These are phyloP conservation scores for Cornus florida DNA, from an alignment of 148 eudicot genomes.

Conservation along the genomic window DNA sequence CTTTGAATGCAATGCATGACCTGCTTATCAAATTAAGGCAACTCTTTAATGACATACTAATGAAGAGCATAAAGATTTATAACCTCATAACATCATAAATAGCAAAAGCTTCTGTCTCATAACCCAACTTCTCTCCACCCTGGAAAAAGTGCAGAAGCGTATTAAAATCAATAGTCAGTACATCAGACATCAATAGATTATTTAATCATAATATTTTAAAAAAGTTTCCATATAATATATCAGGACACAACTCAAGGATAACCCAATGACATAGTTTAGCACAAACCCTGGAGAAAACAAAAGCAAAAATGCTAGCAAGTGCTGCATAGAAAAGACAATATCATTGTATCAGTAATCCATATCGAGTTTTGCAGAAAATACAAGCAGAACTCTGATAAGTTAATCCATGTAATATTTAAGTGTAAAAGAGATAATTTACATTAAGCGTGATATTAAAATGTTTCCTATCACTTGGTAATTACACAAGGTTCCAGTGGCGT, in stretches of 20 bases:
- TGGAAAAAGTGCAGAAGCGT: constrained; percentile 25
- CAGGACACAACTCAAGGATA: not conserved
- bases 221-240: not conserved
- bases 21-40: constrained; percentile 5
- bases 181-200: not conserved
- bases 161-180: not conserved
- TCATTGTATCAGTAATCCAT: not conserved
- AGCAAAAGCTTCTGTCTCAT: constrained; percentile 92
- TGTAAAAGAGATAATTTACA: too few species aligned
- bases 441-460: too few species aligned
- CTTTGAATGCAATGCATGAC: constrained; percentile 1
- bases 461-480: too few species aligned
- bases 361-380: not conserved
- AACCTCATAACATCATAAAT: constrained; percentile 91
- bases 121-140: constrained; percentile 77
- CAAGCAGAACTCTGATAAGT: not conserved
- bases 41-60: not conserved
- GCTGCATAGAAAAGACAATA: not conserved
- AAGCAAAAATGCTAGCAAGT: not conserved
- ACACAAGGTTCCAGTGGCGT: too few species aligned
- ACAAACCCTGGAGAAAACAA: not conserved
- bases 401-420: too few species aligned
- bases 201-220: not conserved
- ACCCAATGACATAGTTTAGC: not conserved
- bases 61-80: constrained; percentile 22